Base-by-base conservation (phyloP, 2,329 filamentous ascomycete genomes). In the Diaporthe destruens region DNA sequence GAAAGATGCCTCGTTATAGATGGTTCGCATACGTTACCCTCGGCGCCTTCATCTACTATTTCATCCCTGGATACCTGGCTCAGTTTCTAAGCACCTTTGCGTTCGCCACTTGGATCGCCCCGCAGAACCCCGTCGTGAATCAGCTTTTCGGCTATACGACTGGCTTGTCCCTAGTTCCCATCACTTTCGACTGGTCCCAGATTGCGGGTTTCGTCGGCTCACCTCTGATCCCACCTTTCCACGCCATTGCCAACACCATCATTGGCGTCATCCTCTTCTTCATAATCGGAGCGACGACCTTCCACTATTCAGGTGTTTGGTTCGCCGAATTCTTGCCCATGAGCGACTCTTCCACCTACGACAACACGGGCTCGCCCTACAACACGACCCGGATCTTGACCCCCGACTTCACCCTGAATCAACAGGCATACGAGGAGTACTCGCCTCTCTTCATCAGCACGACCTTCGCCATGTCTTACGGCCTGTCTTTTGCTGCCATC, bases 141-240 rank as follows among this genome's bases (percentile, higher is more conserved):
- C 92, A 94, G 79, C 78, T 94, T 1, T 94, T 94, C 76, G 93
- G 93, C 2, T 91, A 91, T 1, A 86, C 85, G 63, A 92, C 90
- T 0, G 92, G 93, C 0, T 75, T 94, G 4, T 92, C 90, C 0
- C 78, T 94, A 36, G 82, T 94, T 8, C 92, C 92, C 1, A 89
- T 94, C 42, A 94, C 92, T 0, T 93, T 94, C 77, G 92, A 94
- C 83, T 94, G 92, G 92, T 92, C 91, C 6, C 91, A 93, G 76
- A 87, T 94, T 68, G 87, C 91, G 3, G 92, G 91, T 59, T 94
- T 89, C 74, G 85, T 92, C 67, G 88, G 89, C 39, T 92, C 90
- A 12, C 92, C 92, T 25, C 81, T 94, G 49, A 91, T 93, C 65
- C 88, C 91, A 3, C 92, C 92, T 6, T 94, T 91, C 88, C 89